Conservation (phyloP, 345 rosid genomes). For the Rhodamnia rubescens region DNA sequence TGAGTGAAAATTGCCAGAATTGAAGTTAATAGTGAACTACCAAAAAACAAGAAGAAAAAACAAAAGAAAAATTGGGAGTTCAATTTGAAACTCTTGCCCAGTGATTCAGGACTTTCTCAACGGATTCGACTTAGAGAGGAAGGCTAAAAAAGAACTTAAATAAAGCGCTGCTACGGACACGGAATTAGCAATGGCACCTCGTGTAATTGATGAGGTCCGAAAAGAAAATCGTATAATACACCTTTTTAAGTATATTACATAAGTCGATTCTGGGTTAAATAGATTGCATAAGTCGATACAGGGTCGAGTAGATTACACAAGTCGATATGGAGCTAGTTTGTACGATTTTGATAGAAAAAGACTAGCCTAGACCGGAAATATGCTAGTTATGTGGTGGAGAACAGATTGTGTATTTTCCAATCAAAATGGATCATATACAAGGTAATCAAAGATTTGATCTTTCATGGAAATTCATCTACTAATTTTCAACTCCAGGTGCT, state of each 20-base stretch:
- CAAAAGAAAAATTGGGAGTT: background rate
- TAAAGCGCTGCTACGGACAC: background rate
- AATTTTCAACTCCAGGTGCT: background rate
- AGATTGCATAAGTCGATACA: background rate
- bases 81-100: background rate
- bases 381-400: background rate
- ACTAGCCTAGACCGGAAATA: background rate
- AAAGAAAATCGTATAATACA: background rate
- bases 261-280: background rate
- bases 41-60: background rate
- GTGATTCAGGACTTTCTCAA: background rate
- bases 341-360: background rate
- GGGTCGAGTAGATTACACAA: background rate
- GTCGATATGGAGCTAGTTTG: background rate
- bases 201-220: background rate
- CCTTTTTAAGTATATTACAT: background rate
- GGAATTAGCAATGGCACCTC: background rate
- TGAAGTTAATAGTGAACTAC: background rate
- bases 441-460: background rate
- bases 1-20: background rate
- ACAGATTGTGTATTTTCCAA: background rate
- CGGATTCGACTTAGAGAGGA: background rate
- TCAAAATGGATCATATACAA: background rate
- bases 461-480: background rate
- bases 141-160: background rate